Evolutionary conservation across 768 basidiomycete genomes (phyloP), one percentile per base, ranked within the genome.

Genomic region (Guyanaporus albipodus): DNA sequence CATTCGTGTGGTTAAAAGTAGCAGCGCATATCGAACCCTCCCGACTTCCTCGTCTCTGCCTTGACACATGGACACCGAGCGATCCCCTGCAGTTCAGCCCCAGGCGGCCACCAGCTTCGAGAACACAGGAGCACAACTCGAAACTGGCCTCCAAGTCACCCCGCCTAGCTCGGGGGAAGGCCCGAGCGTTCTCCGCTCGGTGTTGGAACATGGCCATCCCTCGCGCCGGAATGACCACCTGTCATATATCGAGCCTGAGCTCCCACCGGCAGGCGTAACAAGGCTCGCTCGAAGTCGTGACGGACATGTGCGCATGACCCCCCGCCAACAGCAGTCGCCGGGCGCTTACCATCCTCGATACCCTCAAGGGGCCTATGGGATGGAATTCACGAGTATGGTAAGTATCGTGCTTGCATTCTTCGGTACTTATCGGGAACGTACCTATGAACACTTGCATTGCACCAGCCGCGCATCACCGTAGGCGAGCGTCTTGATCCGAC

Each of bases 401-500:
- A 38, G 65, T 53, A 9, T 8, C 27, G 3, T 22, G 21, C 27
- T 27, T 4, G 4, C n/a, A 19, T 31, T 27, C 21, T 10, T 32
- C 31, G 29, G 15, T n/a, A 21, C 10, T 2, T n/a, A 1, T 28
- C n/a, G 21, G 11, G 12, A n/a, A 31, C 4, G 11, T 24, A 8
- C 6, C 26, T 18, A 21, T 6, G 24, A 7, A 8, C 31, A n/a
- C 4, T 24, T 27, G 7, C 18, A 19, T 39, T 14, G 12, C 49
- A 4, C 26, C 37, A 64, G 38, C 55, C 55, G 21, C 67, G 63
- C 23, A 70, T 55, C 45, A 77, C 75, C 0, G 61, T 82, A 0
- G 69, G 70, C 8, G 76, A 82, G 42, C 74, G 85, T 4, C 60
- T 87, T 4, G 34, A 68, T 15, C 78, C 79, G 4, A 86, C 82